Percentiles rank a stretch among this genome's conserved stretches.
phyloP scores from a whole-genome alignment of 2,329 filamentous ascomycete species.

The Hortaea werneckii region DNA sequence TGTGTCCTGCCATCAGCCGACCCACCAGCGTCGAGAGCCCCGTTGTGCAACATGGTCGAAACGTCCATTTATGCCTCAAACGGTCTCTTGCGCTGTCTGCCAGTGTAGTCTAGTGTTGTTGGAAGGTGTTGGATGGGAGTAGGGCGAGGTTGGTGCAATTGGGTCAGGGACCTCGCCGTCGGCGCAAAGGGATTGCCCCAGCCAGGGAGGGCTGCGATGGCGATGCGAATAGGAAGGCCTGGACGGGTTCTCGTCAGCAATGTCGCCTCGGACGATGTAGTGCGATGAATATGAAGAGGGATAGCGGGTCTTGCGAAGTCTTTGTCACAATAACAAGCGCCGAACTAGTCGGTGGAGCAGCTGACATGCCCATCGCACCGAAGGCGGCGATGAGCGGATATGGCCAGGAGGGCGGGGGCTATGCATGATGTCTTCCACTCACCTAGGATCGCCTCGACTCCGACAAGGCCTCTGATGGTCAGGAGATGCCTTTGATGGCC shows the following conservation, averaged over 20 bases:
- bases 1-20: constrained; percentile 18
- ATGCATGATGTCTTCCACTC: constrained; percentile 10
- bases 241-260: neutral
- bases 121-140: constrained; percentile 6
- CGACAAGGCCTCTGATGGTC: constrained; percentile 15
- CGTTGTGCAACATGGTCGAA: constrained; percentile 25
- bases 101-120: constrained; percentile 2
- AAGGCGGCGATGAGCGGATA: constrained; percentile 11
- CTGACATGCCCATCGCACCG: constrained; percentile 1
- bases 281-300: neutral
- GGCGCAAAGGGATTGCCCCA: constrained; percentile 18
- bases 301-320: neutral
- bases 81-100: constrained; percentile 3
- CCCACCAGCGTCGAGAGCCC: constrained; percentile 11
- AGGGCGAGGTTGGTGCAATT: constrained; percentile 2
- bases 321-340: neutral
- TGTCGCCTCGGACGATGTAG: neutral
- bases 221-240: neutral
- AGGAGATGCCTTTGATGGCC: constrained; percentile 14
- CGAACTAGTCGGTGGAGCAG: neutral
- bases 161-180: constrained; percentile 16
- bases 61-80: constrained; percentile 23
- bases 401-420: neutral
- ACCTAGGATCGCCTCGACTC: constrained; percentile 16
- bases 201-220: constrained; percentile 3